Evolutionary conservation across 2,329 filamentous ascomycete species (phyloP).

Genomic region (Talaromyces sp.): DNA sequence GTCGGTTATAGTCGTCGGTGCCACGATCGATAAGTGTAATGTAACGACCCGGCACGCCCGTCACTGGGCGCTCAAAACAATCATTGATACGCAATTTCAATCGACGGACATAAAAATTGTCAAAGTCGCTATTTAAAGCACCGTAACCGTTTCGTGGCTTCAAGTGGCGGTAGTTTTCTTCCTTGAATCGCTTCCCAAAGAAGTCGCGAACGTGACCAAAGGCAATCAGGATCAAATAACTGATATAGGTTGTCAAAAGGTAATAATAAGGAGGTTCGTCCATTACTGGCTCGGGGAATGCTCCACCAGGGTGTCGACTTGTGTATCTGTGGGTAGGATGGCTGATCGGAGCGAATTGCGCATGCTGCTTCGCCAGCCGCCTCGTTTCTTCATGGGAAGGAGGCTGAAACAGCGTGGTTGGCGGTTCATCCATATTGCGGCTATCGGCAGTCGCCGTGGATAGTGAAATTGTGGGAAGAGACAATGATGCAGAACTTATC

Average conservation of each 20-base stretch:
- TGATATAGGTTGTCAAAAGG: slow-evolving; percentile 95
- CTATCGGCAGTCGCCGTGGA: slow-evolving; percentile 78
- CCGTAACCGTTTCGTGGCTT: slow-evolving; percentile 84
- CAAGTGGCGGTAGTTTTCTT: slow-evolving; percentile 79
- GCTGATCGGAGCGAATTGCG: slow-evolving; percentile 83
- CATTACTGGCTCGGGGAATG: slow-evolving; percentile 76
- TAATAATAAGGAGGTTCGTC: slow-evolving; percentile 97
- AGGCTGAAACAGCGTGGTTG: slow-evolving; percentile 81
- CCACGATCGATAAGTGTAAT: slow-evolving; percentile 89
- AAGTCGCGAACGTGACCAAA: slow-evolving; percentile 95
- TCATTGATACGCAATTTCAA: slow-evolving; percentile 94
- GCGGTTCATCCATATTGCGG: slow-evolving; percentile 65
- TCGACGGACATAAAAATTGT: slow-evolving; percentile 93
- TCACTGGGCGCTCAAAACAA: slow-evolving; percentile 88
- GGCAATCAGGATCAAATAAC: slow-evolving; percentile 90
- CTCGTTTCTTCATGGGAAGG: slow-evolving; percentile 77
- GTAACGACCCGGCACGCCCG: slow-evolving; percentile 87
- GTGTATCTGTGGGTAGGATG: slow-evolving; percentile 79
- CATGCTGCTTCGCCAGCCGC: slow-evolving; percentile 69
- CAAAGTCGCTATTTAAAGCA: slow-evolving; percentile 94
- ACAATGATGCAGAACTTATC: slow-evolving; percentile 67
- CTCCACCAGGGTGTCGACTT: slow-evolving; percentile 76
- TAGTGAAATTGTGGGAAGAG: slow-evolving; percentile 84
- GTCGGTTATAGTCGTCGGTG: slow-evolving; percentile 85
- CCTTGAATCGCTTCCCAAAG: slow-evolving; percentile 91